Conservation (phyloP, 2,329 filamentous ascomycete genomes). For the Westerdykella sp. region DNA sequence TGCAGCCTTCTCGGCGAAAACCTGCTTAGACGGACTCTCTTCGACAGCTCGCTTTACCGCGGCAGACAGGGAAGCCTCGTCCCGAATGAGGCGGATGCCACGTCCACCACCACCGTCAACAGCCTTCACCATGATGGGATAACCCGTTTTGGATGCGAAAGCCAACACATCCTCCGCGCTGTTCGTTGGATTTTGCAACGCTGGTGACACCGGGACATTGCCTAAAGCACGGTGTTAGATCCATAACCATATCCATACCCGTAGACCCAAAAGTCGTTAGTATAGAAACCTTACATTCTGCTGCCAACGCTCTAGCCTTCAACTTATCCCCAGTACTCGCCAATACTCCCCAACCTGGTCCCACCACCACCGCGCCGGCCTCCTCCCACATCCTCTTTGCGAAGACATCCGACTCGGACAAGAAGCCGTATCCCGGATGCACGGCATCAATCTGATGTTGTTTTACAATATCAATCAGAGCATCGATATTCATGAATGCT, state of each 20-base stretch:
- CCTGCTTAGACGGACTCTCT: slow-evolving; percentile 53
- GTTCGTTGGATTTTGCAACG: slow-evolving; percentile 42
- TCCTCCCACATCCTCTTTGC: slow-evolving; percentile 46
- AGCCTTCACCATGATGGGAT: slow-evolving; percentile 58
- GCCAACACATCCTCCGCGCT: slow-evolving; percentile 38
- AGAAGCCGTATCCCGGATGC: slow-evolving; percentile 59
- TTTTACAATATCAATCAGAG: slow-evolving; percentile 44
- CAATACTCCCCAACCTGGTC: slow-evolving; percentile 54
- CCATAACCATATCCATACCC: background rate
- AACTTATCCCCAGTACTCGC: slow-evolving; percentile 52
- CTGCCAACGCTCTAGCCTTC: slow-evolving; percentile 47
- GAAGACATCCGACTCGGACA: slow-evolving; percentile 51
- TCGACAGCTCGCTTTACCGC: slow-evolving; percentile 48
- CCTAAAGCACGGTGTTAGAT: slow-evolving; percentile 10
- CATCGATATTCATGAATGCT: slow-evolving; percentile 49
- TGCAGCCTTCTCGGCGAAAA: slow-evolving; percentile 58
- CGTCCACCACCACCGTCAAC: slow-evolving; percentile 58
- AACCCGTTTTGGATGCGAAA: slow-evolving; percentile 55
- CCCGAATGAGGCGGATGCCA: slow-evolving; percentile 51
- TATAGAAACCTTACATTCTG: slow-evolving; percentile 35
- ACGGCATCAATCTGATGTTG: slow-evolving; percentile 50
- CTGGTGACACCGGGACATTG: slow-evolving; percentile 48
- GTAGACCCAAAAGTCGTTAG: too few relatives aligned
- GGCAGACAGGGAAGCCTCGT: slow-evolving; percentile 41
- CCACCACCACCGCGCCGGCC: slow-evolving; percentile 45